Evolutionary conservation across 2,329 filamentous ascomycete genomes (phyloP).

Genomic region (Stemphylium beticola): DNA sequence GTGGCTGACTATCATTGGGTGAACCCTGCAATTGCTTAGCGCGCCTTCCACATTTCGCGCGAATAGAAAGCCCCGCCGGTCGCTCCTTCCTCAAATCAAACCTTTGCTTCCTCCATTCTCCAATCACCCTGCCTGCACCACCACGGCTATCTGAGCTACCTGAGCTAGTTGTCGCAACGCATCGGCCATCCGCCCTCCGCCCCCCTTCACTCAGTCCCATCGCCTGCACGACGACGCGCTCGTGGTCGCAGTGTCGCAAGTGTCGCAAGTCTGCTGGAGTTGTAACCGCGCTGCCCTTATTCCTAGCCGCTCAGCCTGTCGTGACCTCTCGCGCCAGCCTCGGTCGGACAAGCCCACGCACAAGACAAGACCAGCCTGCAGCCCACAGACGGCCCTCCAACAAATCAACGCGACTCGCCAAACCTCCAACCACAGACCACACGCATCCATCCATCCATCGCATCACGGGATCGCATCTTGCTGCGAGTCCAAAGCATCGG

Average conservation of each 20-base stretch:
- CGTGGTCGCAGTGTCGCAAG: slow-evolving; percentile 25
- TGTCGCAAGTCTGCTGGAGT: slow-evolving; percentile 13
- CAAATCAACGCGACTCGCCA: slow-evolving; percentile 31
- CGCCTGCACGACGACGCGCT: slow-evolving; percentile 31
- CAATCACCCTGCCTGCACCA: slow-evolving; percentile 36
- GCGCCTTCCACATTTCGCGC: slow-evolving; percentile 21
- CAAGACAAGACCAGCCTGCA: slow-evolving; percentile 27
- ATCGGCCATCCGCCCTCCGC: slow-evolving; percentile 6
- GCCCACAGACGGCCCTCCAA: slow-evolving; percentile 15
- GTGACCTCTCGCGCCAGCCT: slow-evolving; percentile 15
- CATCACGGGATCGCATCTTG: slow-evolving; percentile 44
- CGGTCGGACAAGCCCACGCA: neutral
- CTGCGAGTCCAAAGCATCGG: slow-evolving; percentile 43
- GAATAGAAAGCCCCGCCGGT: slow-evolving; percentile 17
- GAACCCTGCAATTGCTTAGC: slow-evolving; percentile 22
- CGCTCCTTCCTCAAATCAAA: slow-evolving; percentile 25
- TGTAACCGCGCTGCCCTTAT: neutral
- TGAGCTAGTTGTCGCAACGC: no score
- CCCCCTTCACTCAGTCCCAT: neutral
- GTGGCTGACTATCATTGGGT: slow-evolving; percentile 25
- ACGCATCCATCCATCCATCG: slow-evolving; percentile 36
- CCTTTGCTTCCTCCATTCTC: slow-evolving; percentile 24
- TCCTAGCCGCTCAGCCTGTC: neutral
- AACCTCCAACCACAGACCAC: slow-evolving; percentile 13
- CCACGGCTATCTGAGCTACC: slow-evolving; percentile 21